These are phyloP conservation scores for Exophiala alcalophila DNA, from an alignment of 2,329 filamentous ascomycete genomes.

Conservation along the genomic window DNA sequence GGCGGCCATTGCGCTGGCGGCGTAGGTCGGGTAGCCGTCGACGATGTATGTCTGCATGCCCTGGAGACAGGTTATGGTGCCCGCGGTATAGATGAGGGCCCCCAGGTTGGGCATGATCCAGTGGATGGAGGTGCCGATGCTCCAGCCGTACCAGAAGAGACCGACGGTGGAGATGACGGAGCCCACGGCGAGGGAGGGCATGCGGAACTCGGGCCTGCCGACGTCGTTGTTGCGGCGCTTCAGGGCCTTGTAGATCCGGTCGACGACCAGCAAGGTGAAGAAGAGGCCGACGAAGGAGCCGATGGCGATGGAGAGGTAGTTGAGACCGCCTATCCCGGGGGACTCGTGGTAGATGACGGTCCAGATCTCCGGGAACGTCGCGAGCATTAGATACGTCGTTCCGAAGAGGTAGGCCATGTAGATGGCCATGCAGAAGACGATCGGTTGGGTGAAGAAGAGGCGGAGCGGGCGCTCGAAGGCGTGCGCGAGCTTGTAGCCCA, in stretches of 20 bases:
- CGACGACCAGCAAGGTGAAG: conserved; percentile 42
- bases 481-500: not conserved
- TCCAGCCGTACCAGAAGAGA: conserved; percentile 33
- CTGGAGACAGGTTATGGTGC: conserved; percentile 3
- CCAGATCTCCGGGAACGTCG: conserved; percentile 57
- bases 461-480: conserved; percentile 13
- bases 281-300: conserved; percentile 54
- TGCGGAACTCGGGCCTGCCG: conserved; percentile 50
- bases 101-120: conserved; percentile 33
- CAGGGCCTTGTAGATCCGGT: conserved; percentile 34
- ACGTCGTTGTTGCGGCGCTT: conserved; percentile 4
- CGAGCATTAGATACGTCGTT: conserved; percentile 55
- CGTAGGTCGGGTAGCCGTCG: conserved; percentile 10
- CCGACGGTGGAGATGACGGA: conserved; percentile 43
- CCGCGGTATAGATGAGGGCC: conserved; percentile 18
- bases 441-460: conserved; percentile 53
- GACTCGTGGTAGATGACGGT: conserved; percentile 47
- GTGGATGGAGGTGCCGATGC: conserved; percentile 26
- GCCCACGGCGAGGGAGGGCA: conserved; percentile 51
- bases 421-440: conserved; percentile 50
- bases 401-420: conserved; percentile 45
- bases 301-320: conserved; percentile 56
- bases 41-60: conserved; percentile 18
- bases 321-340: conserved; percentile 51
- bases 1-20: conserved; percentile 7